Base-by-base conservation (phyloP, 805 yeast species). In the Teunomyces panamensis region DNA sequence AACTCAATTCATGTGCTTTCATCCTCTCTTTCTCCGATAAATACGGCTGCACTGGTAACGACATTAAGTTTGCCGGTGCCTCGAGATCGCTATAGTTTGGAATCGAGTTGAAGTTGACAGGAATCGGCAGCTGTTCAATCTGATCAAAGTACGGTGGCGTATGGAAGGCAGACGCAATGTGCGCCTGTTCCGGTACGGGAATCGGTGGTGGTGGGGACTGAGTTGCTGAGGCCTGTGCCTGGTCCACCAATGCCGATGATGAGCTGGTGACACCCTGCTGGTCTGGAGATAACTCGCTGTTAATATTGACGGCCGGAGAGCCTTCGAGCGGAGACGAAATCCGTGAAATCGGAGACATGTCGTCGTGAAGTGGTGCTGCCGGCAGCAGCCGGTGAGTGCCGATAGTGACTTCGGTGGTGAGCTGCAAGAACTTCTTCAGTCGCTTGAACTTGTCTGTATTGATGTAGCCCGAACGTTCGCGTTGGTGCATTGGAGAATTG, bases 381-480 rank as follows among this genome's bases (percentile, higher is more conserved):
- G 43, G 29, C 13, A 16, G 43, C 45, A 42, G 45, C 52, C 92
- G 70, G 55, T 80, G 85, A 0, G 96, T 89, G 3, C 97, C 97
- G 26, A 90, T 76, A 17, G 88, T 74, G 1, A 89, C 78, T 63
- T 87, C 96, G 1, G 89, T 79, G 44, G 90, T 87, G 59, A 89
- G 68, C n/a, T 89, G 88, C 5, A 90, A 71, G 16, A 89, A 89
- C 59, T 90, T 87, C 55, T 83, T 83, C 69, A 82, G 76, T 48
- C 89, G 71, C 63, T 88, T 89, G 58, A 85, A 73, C 56, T 78
- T 79, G 65, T 89, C 96, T 4, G 92, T 92, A 62, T 90, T 89
- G 47, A 88, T 78, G 64, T 85, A 83, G 13, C 62, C 64, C 6
- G 69, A 60, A 33, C 75, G 55, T 39, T 65, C 73, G 32, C 61